Evolutionary conservation across 495 filamentous ascomycete genomes (phyloP), one percentile per base, ranked within the genome.

Genomic region (Neurospora sp.): DNA sequence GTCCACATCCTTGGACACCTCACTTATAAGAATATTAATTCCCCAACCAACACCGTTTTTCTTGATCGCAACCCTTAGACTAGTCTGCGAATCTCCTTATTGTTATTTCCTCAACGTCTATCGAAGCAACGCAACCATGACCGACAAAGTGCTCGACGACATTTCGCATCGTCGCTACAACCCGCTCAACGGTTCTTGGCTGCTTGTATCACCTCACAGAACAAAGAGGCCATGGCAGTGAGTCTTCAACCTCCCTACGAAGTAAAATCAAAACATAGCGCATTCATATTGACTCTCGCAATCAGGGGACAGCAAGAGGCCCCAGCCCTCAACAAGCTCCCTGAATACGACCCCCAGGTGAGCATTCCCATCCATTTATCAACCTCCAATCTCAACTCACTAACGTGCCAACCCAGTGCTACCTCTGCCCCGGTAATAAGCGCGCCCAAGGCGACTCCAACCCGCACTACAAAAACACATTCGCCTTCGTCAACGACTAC

Each of bases 181-280:
- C 80, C 94, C 94, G 39, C 84, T 99, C 69, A 90, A 91, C 48
- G 94, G 93, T 38, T 94, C 91, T 40, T 96, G 93, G 90, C 85
- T 99, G 71, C 86, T 99, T 16, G 96, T 98, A 18, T 98, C 96
- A 10, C 96, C 96, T 48, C 96, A 99, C 81, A 86, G 96, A 71
- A 97, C 93, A 73, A 97, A 98, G 88, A 88, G 96, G 73, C 96
- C 96, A 77, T 99, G 96, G 96, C 96, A 98, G 96, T 98, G 84
- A 89, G 94, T 69, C 4, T 31, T 23, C 14, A 7, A 70, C 35
- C 16, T 9, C 14, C 1, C 11, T 5, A 16, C 11, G 48, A 2
- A 20, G 2, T 5, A 18, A 18, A 18, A 16, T 4, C 4, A 12
- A 18, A 1, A 42, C 1, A 42, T 12, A 4, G 1, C 12, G 18